Evolutionary conservation across 1,139 yeast species (phyloP), one percentile per base, ranked within the genome.

Genomic region (Blastobotrys malaysiensis): DNA sequence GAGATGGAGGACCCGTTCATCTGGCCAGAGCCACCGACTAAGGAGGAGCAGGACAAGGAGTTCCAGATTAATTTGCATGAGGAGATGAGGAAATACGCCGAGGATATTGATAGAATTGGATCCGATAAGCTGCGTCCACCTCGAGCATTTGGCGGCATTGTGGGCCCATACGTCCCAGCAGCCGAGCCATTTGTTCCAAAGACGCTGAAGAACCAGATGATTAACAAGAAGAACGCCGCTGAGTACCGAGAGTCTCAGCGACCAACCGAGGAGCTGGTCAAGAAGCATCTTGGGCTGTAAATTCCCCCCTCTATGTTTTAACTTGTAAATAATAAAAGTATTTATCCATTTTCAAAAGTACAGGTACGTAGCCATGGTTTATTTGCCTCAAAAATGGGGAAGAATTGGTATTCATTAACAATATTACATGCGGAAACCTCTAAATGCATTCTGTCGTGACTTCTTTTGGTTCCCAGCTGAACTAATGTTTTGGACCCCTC

Each of bases 1-100:
- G 97, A 89, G 65, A 86, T 91, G 93, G 83, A 82, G 54, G 89
- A 89, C 61, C 97, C 98, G 18, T 91, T 91, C 67, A 79, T 90
- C 51, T 91, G 97, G 97, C 98, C 98, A 2, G 83, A 84, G 63
- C 78, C 80, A 50, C 65, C 69, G 43, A 71, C 73, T 26, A 75
- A 76, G 61, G 64, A 64, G 45, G 63, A 69, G 47, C 69, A 73
- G 69, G 69, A 70, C 55, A 67, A 68, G 43, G 64, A 70, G 51
- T 64, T 59, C 19, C 50, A 59, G 43, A 57, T 65, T 18, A 66
- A 60, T 44, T 48, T 60, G 36, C 62, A 57, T 45, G 60, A 61
- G 24, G 70, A 70, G 52, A 60, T 67, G 50, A 54, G 63, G 19
- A 64, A 67, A 54, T 64, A 65, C 55, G 61, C 73, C 21, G 75